phyloP scores from a whole-genome alignment of 768 basidiomycete genomes.

The Lactarius evosmus region DNA sequence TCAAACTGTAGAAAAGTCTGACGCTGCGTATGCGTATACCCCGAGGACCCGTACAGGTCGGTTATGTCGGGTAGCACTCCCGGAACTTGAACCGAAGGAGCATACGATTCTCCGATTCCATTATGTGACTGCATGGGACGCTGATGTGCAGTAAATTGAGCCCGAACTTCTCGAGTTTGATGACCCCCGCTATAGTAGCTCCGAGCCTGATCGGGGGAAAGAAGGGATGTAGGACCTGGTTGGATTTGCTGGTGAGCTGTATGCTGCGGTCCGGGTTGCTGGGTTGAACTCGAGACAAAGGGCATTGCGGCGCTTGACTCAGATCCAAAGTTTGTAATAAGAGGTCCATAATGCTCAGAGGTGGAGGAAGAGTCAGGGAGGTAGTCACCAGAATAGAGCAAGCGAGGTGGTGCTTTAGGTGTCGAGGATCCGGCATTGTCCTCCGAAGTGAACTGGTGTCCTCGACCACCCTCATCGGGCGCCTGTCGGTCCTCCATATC shows the following conservation, averaged over 20 bases:
- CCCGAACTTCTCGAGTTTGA: conserved; percentile 10
- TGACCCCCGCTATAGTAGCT: conserved; percentile 12
- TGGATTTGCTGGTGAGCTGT: conserved; percentile 7
- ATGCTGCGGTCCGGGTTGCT: conserved; percentile 18
- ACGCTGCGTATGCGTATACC: background rate
- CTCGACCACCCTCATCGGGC: background rate
- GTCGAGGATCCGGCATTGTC: conserved; percentile 11
- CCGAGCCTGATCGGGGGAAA: conserved; percentile 26
- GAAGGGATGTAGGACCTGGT: conserved; percentile 27
- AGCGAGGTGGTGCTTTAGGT: background rate
- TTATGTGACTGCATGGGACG: background rate
- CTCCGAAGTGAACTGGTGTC: background rate
- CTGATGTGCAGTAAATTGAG: background rate
- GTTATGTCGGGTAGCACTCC: background rate
- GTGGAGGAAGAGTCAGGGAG: background rate
- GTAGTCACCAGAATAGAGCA: background rate
- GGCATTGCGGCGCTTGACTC: background rate
- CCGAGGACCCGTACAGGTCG: conserved; percentile 10
- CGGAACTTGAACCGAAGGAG: background rate
- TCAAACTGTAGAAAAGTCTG: background rate
- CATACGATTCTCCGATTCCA: background rate
- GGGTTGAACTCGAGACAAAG: conserved; percentile 11
- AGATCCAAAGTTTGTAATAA: background rate
- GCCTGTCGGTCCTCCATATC: background rate
- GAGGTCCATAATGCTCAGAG: conserved; percentile 1